These are phyloP conservation scores for Calocybe indica DNA, from an alignment of 768 basidiomycete genomes.

Conservation along the genomic window DNA sequence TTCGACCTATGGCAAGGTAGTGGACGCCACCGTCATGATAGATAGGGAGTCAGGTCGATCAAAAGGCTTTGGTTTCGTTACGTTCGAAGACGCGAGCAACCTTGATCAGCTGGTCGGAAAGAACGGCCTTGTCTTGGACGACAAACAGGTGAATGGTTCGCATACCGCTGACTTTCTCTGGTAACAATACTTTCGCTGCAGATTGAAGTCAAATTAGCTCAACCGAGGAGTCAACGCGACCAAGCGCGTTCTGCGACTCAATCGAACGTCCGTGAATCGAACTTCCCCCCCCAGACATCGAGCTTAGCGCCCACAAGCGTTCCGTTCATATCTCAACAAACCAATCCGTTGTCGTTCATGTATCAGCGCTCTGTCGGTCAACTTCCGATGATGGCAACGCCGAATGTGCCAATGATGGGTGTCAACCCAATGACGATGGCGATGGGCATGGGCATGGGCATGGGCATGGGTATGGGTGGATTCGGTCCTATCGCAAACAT, in stretches of 20 bases:
- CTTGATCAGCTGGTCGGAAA: slow-evolving; percentile 64
- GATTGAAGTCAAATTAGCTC: slow-evolving; percentile 83
- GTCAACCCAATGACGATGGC: slow-evolving; percentile 46
- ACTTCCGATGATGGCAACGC: slow-evolving; percentile 35
- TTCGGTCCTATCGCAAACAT: slow-evolving; percentile 26
- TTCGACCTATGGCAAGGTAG: slow-evolving; percentile 66
- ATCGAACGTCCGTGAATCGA: slow-evolving; percentile 14
- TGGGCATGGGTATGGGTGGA: slow-evolving; percentile 34
- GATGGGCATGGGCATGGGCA: slow-evolving; percentile 22
- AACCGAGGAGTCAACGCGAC: slow-evolving; percentile 61
- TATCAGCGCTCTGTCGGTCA: slow-evolving; percentile 48
- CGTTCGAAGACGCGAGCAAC: slow-evolving; percentile 62
- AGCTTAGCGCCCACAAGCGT: slow-evolving; percentile 27
- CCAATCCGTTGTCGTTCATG: slow-evolving; percentile 48
- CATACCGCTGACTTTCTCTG: background rate
- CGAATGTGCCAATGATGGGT: slow-evolving; percentile 27
- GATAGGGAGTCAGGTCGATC: slow-evolving; percentile 70
- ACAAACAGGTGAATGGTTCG: slow-evolving; percentile 54
- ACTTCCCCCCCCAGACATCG: slow-evolving; percentile 28
- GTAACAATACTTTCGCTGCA: slow-evolving; percentile 15
- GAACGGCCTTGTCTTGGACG: slow-evolving; percentile 65
- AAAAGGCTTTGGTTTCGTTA: slow-evolving; percentile 85
- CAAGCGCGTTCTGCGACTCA: slow-evolving; percentile 30
- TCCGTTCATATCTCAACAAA: slow-evolving; percentile 27
- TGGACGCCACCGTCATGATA: slow-evolving; percentile 83